phyloP scores from a whole-genome alignment of 257 asterid genomes.

The Lycium ferocissimum region DNA sequence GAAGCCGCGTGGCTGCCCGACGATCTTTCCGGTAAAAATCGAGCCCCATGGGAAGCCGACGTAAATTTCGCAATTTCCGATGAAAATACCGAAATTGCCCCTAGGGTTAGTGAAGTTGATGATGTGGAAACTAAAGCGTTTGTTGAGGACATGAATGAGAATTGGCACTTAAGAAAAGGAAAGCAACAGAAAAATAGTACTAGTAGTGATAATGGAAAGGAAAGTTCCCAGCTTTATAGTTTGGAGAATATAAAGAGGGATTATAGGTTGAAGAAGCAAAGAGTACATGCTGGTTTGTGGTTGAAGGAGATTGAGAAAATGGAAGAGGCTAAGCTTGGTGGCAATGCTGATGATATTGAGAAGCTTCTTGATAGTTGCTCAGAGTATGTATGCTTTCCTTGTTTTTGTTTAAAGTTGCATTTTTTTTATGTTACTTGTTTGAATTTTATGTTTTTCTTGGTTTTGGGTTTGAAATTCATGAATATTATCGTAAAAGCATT shows the following conservation, averaged over 20 bases:
- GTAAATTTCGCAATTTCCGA: constrained; percentile 58
- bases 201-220: constrained; percentile 29
- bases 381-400: too few relatives aligned
- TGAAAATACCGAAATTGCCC: constrained; percentile 33
- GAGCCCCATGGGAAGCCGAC: constrained; percentile 89
- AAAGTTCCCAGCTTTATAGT: constrained; percentile 56
- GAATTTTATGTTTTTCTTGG: too few relatives aligned
- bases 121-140: constrained; percentile 59
- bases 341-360: too few relatives aligned
- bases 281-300: constrained; percentile 87
- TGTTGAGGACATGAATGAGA: constrained; percentile 92
- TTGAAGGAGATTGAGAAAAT: constrained; percentile 87
- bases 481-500: too few relatives aligned
- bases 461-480: too few relatives aligned
- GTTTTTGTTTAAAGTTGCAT: too few relatives aligned
- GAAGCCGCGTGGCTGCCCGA: constrained; percentile 95
- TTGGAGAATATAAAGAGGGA: constrained; percentile 82
- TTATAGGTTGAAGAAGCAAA: constrained; percentile 84
- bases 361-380: too few relatives aligned
- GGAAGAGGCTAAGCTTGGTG: constrained; percentile 86
- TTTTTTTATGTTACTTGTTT: too few relatives aligned
- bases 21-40: constrained; percentile 64
- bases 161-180: constrained; percentile 93
- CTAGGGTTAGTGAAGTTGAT: constrained; percentile 51
- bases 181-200: constrained; percentile 30